Evolutionary conservation across 1,284 basidiomycete species (phyloP), one percentile per base, ranked within the genome.

Genomic region (Boletus smithii): DNA sequence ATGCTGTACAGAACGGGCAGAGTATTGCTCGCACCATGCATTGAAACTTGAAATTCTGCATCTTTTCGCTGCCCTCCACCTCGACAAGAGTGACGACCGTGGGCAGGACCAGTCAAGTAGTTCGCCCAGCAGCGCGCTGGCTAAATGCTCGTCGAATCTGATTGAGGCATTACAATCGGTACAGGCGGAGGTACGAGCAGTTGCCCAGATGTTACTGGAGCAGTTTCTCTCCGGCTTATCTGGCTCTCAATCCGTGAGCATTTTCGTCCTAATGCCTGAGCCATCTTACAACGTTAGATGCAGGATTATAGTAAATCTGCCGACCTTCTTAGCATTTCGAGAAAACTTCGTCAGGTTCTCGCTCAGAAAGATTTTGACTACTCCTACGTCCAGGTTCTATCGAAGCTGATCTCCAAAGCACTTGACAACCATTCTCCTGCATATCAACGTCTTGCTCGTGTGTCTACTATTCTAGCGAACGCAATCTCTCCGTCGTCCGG

Each of bases 401-500:
- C 70, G 6, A 65, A 58, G 23, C 71, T 73, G 70, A 68, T 84
- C 26, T 54, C 61, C 16, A 68, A 72, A 29, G 53, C 62, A 20
- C 55, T 81, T 10, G 56, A 69, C 17, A 56, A 61, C 24, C 58
- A 66, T 42, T 65, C 72, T 0, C 42, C 65, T 10, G 30, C 40
- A 9, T 73, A 79, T 42, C 43, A 50, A 2, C 41, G 49, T 26
- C 54, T 81, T 27, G 53, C 53, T 11, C 46, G 44, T 20, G 56
- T 62, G 23, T 68, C 66, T 11, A 49, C 63, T 40, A 49, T 55
- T 24, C 64, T 85, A 5, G 65, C 69, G 42, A 59, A 69, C 4
- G 51, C 63, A 4, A 65, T 80, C n/a, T 75, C 74, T n/a, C 69
- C 75, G 5, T 72, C 74, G 14, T 73, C 73, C 17, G 83, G 83